Base-by-base conservation (phyloP, 116 monocot species). In the Zostera marina region DNA sequence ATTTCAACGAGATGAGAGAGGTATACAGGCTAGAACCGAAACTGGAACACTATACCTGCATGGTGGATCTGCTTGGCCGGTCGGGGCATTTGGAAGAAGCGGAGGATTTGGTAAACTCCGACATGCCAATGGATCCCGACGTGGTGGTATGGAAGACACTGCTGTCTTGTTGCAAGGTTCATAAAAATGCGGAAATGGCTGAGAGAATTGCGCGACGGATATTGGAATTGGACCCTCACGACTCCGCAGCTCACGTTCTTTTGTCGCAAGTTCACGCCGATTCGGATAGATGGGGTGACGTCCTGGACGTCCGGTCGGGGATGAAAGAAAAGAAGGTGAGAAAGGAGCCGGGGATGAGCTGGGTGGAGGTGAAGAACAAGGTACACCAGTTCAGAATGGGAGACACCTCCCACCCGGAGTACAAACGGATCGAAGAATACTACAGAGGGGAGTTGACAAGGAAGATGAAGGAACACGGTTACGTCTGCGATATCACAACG, bases 271-370 rank as follows among this genome's bases (percentile, higher is more conserved):
- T 76, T 43, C 77, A 72, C 25, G 89, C 84, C 42, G 53, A 64
- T 3, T 62, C 60, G 3, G 63, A 64, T 19, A 78, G 72, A 53
- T 90, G 89, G 89, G 41, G 20, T 3, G 84, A 76, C 44, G 81
- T 81, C 7, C 60, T 64, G 22, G 72, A 74, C 24, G 68, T 84
- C 17, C 76, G 84, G 66, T 69, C 54, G 23, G 23, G 56, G 25
- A 90, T 90, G 90, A 76, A 56, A 41, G 70, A 81, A 48, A 75
- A 43, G 42, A 78, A 54, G 53, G 81, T 90, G 57, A 78, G 67
- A 60, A 90, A 90, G 65, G 80, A 77, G 58, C 90, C 84, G 5
- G 84, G 90, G 24, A 70, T 84, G 26, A 90, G 89, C 54, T 83
- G 77, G 73, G 73, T 83, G 23, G 89, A 89, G 52, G 42, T 80